A percentile compares a stretch with the other conserved stretches of the same genome.
Evolutionary conservation across 371 early-diverging fungal genomes (phyloP).

Genomic region (Mortierella sp.): DNA sequence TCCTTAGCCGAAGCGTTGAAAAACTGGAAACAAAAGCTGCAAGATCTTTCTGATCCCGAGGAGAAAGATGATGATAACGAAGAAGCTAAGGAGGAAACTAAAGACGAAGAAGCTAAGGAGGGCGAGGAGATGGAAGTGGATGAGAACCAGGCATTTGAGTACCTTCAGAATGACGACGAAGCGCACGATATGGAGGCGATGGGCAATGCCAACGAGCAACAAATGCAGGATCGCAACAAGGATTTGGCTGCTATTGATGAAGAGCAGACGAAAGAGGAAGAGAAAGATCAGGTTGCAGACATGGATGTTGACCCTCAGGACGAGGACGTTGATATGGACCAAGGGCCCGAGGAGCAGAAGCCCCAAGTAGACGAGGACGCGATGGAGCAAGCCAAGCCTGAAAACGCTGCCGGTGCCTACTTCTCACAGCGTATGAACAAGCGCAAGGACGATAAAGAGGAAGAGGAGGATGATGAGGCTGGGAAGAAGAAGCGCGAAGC

Average conservation of each 20-base stretch:
- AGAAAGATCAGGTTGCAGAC: slow-evolving; percentile 66
- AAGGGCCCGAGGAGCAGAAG: slow-evolving; percentile 58
- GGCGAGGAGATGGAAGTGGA: slow-evolving; percentile 66
- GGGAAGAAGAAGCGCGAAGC: slow-evolving; percentile 34
- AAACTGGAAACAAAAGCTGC: slow-evolving; percentile 88
- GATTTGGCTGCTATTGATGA: slow-evolving; percentile 69
- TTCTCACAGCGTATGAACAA: slow-evolving; percentile 56
- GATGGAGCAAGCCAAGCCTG: slow-evolving; percentile 46
- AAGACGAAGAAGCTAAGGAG: slow-evolving; percentile 62
- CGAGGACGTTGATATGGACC: slow-evolving; percentile 60
- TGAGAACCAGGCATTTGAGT: slow-evolving; percentile 78
- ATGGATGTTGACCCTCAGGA: slow-evolving; percentile 69
- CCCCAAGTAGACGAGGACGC: slow-evolving; percentile 51
- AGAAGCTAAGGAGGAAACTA: slow-evolving; percentile 56
- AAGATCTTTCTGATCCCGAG: slow-evolving; percentile 68
- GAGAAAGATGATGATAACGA: slow-evolving; percentile 63
- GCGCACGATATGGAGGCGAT: slow-evolving; percentile 83
- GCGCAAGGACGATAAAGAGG: slow-evolving; percentile 49
- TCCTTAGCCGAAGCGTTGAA: slow-evolving; percentile 92
- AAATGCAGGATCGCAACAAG: slow-evolving; percentile 71
- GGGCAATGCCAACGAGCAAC: slow-evolving; percentile 81
- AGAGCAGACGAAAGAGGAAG: slow-evolving; percentile 63
- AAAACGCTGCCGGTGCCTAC: slow-evolving; percentile 54
- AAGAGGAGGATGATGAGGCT: slow-evolving; percentile 52
- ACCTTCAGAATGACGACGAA: slow-evolving; percentile 81